Evolutionary conservation across 1,284 basidiomycete genomes (phyloP).

Genomic region (Irpex rosettiformis): DNA sequence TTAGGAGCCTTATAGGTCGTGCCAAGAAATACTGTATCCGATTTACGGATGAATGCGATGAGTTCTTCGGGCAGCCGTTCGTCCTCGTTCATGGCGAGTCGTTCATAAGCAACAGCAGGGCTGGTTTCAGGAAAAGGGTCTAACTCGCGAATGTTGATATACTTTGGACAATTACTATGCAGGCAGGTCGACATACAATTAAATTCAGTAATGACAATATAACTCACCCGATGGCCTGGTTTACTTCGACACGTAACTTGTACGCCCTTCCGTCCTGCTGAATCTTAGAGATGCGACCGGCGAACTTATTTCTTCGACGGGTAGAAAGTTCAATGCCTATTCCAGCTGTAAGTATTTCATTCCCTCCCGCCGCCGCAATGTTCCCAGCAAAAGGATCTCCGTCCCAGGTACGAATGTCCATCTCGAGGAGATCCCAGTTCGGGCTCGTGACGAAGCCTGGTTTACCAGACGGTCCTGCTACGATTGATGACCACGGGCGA

Average conservation of each 20-base stretch:
- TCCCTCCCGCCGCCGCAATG: slow-evolving; percentile 24
- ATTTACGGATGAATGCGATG: slow-evolving; percentile 42
- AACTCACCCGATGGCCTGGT: slow-evolving; percentile 54
- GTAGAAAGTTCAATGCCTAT: slow-evolving; percentile 60
- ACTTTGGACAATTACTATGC: slow-evolving; percentile 62
- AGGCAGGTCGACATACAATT: neutral
- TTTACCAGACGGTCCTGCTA: slow-evolving; percentile 29
- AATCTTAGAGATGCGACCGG: slow-evolving; percentile 39
- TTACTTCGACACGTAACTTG: slow-evolving; percentile 38
- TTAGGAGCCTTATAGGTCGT: slow-evolving; percentile 42
- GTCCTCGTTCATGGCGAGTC: slow-evolving; percentile 28
- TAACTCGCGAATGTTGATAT: slow-evolving; percentile 55
- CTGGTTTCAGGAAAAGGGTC: slow-evolving; percentile 34
- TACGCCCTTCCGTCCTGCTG: slow-evolving; percentile 24
- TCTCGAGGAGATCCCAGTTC: slow-evolving; percentile 36
- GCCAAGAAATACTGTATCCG: slow-evolving; percentile 56
- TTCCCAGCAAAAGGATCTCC: slow-evolving; percentile 54
- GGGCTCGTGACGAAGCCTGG: slow-evolving; percentile 43
- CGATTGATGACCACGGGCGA: slow-evolving; percentile 38
- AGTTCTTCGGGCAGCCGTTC: slow-evolving; percentile 48
- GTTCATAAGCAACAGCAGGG: slow-evolving; percentile 36
- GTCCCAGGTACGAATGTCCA: slow-evolving; percentile 45
- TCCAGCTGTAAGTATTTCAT: slow-evolving; percentile 45
- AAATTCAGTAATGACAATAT: neutral
- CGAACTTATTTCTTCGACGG: slow-evolving; percentile 59